Evolutionary conservation across 306 rosid genomes (phyloP).

Genomic region (Quillaja saponaria): DNA sequence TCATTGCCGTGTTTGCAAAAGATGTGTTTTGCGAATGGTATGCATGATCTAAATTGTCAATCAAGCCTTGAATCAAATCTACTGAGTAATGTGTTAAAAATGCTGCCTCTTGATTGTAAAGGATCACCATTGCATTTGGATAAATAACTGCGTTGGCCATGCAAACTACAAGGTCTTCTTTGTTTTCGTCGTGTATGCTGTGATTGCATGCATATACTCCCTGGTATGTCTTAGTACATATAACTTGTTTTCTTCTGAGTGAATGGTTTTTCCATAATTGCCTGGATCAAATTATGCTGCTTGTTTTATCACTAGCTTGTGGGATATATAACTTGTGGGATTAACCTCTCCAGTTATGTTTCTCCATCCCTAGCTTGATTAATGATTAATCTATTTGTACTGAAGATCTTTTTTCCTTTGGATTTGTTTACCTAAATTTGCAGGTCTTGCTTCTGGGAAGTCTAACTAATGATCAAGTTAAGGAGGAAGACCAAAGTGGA

Average conservation of each 20-base stretch:
- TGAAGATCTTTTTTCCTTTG: slow-evolving; percentile 21
- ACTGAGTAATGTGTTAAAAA: slow-evolving; percentile 34
- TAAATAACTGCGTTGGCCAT: slow-evolving; percentile 92
- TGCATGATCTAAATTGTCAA: slow-evolving; percentile 31
- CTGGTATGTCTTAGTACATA: slow-evolving; percentile 60
- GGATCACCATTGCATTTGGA: slow-evolving; percentile 99
- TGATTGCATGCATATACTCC: slow-evolving; percentile 77
- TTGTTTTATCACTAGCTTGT: neutral
- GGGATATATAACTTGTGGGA: no score
- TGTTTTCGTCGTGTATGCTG: slow-evolving; percentile 80
- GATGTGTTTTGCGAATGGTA: slow-evolving; percentile 98
- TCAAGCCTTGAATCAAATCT: slow-evolving; percentile 27
- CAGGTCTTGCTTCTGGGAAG: slow-evolving; percentile 91
- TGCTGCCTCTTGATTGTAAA: slow-evolving; percentile 50
- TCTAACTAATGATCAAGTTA: slow-evolving; percentile 56
- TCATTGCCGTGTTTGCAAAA: slow-evolving; percentile 94
- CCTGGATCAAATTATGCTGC: slow-evolving; percentile 5
- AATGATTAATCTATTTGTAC: slow-evolving; percentile 16
- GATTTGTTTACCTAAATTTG: slow-evolving; percentile 24
- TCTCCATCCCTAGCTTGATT: slow-evolving; percentile 9
- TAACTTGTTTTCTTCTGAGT: neutral
- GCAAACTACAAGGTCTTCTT: slow-evolving; percentile 90
- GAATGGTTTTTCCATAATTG: slow-evolving; percentile 15
- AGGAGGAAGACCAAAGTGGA: slow-evolving; percentile 61
- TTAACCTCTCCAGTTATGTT: slow-evolving; percentile 5